A percentile compares a stretch with the other conserved stretches of the same genome.
Conservation (phyloP, 2,329 filamentous ascomycete genomes). For the Tolypocladium tundrense region DNA sequence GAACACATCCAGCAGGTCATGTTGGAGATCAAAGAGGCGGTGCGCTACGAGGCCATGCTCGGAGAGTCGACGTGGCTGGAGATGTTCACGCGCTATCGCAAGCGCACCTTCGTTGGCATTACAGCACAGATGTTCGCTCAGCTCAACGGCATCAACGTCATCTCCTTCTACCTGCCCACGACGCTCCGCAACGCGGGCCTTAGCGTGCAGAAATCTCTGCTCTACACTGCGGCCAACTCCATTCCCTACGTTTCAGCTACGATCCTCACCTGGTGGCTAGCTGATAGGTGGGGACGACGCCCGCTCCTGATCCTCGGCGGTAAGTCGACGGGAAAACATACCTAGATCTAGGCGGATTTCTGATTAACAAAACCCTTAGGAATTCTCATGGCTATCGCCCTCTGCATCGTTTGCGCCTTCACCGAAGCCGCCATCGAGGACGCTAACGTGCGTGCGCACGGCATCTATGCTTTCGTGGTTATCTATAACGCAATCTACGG, state of each 20-base stretch:
- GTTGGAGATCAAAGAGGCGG: neutral
- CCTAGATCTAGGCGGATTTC: neutral
- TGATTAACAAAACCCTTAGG: neutral
- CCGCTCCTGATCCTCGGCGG: conserved; percentile 21
- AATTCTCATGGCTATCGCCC: neutral
- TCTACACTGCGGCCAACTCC: conserved; percentile 28
- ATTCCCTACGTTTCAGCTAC: conserved; percentile 29
- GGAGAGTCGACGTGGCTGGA: conserved; percentile 14
- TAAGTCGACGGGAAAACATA: neutral
- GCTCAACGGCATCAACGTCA: conserved; percentile 30
- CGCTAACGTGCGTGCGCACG: neutral
- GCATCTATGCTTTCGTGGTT: neutral
- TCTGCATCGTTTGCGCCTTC: neutral
- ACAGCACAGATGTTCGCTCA: conserved; percentile 29
- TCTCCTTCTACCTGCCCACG: conserved; percentile 29
- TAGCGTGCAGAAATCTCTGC: conserved; percentile 23
- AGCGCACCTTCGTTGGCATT: conserved; percentile 28
- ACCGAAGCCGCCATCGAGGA: neutral
- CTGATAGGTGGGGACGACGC: conserved; percentile 27
- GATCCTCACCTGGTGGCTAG: conserved; percentile 26
- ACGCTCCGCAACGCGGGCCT: conserved; percentile 24
- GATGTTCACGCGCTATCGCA: conserved; percentile 31
- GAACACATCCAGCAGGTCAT: neutral
- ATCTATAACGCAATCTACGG: neutral
- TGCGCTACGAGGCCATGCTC: conserved; percentile 6